phyloP scores from a whole-genome alignment of 192 early-diverging fungal genomes.

The Linnemannia exigua region DNA sequence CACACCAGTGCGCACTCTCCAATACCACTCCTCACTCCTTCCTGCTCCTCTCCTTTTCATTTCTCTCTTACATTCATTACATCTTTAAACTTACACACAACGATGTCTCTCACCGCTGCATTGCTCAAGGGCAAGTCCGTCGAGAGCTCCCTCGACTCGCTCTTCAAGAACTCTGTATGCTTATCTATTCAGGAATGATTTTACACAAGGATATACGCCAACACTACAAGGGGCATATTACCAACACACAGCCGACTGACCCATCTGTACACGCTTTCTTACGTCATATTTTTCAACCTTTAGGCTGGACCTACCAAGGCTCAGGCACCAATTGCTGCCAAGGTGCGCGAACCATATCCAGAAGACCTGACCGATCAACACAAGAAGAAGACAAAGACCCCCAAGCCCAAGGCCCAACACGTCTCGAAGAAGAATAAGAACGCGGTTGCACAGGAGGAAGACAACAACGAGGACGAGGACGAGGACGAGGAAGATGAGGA shows the following conservation, averaged over 20 bases:
- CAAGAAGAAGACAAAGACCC: constrained; percentile 50
- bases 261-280: constrained; percentile 7
- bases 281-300: background rate
- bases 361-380: constrained; percentile 32
- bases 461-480: background rate
- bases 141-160: constrained; percentile 67
- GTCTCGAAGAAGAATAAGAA: constrained; percentile 50
- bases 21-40: background rate
- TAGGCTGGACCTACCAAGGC: constrained; percentile 53
- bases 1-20: background rate
- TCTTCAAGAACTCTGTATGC: constrained; percentile 74
- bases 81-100: constrained; percentile 6
- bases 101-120: constrained; percentile 50
- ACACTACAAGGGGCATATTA: too few species aligned
- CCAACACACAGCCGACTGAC: constrained; percentile 8
- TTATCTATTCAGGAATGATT: background rate
- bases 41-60: background rate
- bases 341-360: constrained; percentile 45
- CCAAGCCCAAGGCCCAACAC: constrained; percentile 42
- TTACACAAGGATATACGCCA: too few species aligned
- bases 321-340: constrained; percentile 38
- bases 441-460: constrained; percentile 3
- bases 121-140: constrained; percentile 54
- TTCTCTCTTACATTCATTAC: background rate
- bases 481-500: constrained; percentile 15